These are phyloP conservation scores for Plectosphaerella plurivora DNA, from an alignment of 2,329 filamentous ascomycete genomes.

Conservation along the genomic window DNA sequence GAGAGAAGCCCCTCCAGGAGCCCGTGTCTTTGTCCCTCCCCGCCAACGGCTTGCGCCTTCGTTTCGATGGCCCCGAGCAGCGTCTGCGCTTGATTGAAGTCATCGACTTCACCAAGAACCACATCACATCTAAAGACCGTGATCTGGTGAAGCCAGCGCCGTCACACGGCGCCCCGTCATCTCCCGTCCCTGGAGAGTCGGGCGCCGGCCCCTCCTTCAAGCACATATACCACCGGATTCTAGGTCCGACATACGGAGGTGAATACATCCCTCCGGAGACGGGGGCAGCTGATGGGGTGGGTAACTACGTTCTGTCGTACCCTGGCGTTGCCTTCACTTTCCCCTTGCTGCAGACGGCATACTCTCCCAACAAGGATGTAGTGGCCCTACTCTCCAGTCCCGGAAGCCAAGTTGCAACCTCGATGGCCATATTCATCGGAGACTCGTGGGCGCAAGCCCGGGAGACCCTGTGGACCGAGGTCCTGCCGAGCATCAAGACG, in stretches of 20 bases:
- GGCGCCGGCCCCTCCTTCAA: conserved; percentile 69
- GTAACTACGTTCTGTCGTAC: conserved; percentile 88
- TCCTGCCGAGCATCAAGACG: conserved; percentile 69
- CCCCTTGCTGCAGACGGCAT: conserved; percentile 67
- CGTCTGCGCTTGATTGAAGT: conserved; percentile 87
- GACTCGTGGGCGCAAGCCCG: conserved; percentile 86
- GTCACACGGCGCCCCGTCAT: conserved; percentile 22
- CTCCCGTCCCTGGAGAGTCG: conserved; percentile 20
- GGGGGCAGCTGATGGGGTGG: conserved; percentile 48
- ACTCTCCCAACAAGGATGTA: conserved; percentile 74
- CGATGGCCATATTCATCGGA: conserved; percentile 88
- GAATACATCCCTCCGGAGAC: conserved; percentile 72
- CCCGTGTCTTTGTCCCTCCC: conserved; percentile 75
- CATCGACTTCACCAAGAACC: conserved; percentile 80
- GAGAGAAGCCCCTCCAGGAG: conserved; percentile 66
- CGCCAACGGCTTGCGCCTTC: conserved; percentile 80
- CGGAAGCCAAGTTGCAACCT: conserved; percentile 69
- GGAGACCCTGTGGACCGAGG: conserved; percentile 69
- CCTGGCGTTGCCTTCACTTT: conserved; percentile 94
- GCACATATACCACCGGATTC: conserved; percentile 87
- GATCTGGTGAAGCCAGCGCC: conserved; percentile 67
- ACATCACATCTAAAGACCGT: conserved; percentile 73
- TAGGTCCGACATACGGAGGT: conserved; percentile 89
- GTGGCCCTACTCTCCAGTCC: conserved; percentile 73
- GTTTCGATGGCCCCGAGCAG: conserved; percentile 92